phyloP scores from a whole-genome alignment of 805 yeast genomes.

The Zygoascus ofunaensis region DNA sequence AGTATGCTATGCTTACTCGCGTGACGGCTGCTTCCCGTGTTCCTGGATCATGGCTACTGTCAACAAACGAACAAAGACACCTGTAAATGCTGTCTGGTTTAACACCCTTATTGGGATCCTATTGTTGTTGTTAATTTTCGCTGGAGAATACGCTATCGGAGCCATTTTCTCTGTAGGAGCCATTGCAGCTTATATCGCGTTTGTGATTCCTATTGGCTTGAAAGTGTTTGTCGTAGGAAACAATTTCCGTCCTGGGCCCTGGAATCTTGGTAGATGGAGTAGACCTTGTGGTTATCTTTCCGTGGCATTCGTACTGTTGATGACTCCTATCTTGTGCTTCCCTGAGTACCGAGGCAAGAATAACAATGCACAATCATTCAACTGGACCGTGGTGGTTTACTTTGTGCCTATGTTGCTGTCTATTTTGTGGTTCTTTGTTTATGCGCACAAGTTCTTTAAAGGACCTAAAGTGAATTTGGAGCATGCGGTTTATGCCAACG shows the following conservation, averaged over 20 bases:
- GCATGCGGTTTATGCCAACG: constrained; percentile 20
- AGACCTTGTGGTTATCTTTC: constrained; percentile 42
- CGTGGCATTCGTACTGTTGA: constrained; percentile 40
- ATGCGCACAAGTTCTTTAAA: constrained; percentile 49
- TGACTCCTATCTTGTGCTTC: constrained; percentile 55
- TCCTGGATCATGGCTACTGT: constrained; percentile 43
- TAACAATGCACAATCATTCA: constrained; percentile 38
- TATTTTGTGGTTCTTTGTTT: constrained; percentile 40
- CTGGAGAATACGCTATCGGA: constrained; percentile 55
- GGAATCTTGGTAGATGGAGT: constrained; percentile 50
- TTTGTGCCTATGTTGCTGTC: constrained; percentile 50
- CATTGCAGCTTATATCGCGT: constrained; percentile 57
- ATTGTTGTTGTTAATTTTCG: constrained; percentile 48
- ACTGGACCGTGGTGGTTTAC: constrained; percentile 56
- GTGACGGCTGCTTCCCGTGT: constrained; percentile 59
- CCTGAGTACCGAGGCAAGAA: constrained; percentile 39
- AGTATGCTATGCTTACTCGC: constrained; percentile 56
- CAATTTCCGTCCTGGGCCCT: constrained; percentile 54
- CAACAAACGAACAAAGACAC: constrained; percentile 46
- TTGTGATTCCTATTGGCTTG: constrained; percentile 53
- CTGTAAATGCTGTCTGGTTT: constrained; percentile 51
- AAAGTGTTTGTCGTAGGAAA: constrained; percentile 47
- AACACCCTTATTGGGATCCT: constrained; percentile 48
- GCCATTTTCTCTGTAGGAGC: constrained; percentile 71
- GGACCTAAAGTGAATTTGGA: constrained; percentile 53